A percentile compares a stretch with the other conserved stretches of the same genome.
Conservation (phyloP, 2,329 filamentous ascomycete species). For the Metarhizium anisopliae region DNA sequence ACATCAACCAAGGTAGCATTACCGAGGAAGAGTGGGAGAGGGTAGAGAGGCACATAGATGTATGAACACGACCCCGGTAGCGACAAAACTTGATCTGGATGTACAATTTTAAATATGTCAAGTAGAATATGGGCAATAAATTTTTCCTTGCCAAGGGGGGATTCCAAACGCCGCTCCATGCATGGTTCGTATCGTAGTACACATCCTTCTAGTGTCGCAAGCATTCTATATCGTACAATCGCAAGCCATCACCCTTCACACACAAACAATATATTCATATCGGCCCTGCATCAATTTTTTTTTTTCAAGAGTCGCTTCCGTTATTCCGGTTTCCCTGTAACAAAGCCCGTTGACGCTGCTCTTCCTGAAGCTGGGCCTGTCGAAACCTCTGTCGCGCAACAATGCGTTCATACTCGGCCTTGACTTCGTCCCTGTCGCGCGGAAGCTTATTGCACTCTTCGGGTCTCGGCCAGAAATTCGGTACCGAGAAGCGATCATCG, state of each 20-base stretch:
- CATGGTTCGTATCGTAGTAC: neutral
- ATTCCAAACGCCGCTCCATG: neutral
- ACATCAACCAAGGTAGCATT: conserved; percentile 45
- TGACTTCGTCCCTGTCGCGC: conserved; percentile 72
- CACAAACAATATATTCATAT: neutral
- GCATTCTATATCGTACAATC: conserved; percentile 4
- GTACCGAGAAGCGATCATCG: conserved; percentile 79
- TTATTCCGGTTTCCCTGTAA: conserved; percentile 16
- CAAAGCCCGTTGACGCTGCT: conserved; percentile 20
- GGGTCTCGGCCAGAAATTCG: conserved; percentile 86
- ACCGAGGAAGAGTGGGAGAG: conserved; percentile 45
- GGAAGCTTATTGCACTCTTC: conserved; percentile 71
- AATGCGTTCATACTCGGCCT: conserved; percentile 67
- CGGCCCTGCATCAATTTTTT: neutral
- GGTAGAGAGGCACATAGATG: conserved; percentile 44
- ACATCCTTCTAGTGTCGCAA: neutral
- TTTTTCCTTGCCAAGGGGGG: neutral
- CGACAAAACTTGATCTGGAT: neutral
- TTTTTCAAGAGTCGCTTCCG: conserved; percentile 12
- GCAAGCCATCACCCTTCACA: neutral
- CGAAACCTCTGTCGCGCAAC: conserved; percentile 61
- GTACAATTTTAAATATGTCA: neutral
- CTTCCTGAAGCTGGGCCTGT: conserved; percentile 44
- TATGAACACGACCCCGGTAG: conserved; percentile 16
- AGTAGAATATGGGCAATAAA: neutral